These are phyloP conservation scores for Hansenula lynferdii DNA, from an alignment of 1,139 yeast genomes.

Conservation along the genomic window DNA sequence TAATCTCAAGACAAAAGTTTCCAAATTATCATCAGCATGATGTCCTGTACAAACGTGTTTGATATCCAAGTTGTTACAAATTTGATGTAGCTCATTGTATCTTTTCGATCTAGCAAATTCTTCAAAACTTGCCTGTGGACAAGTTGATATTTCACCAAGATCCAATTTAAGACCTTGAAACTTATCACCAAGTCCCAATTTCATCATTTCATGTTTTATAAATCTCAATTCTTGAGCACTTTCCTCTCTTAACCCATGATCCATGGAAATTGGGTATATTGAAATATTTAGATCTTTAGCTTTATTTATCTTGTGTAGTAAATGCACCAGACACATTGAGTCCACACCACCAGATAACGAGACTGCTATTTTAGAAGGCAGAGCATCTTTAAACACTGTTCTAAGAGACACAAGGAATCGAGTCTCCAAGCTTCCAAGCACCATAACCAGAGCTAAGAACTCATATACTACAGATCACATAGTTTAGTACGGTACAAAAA, in stretches of 20 bases:
- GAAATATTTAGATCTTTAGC: slow-evolving; percentile 24
- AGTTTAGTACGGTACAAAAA: too few relatives aligned
- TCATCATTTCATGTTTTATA: slow-evolving; percentile 10
- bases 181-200: slow-evolving; percentile 10
- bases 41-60: slow-evolving; percentile 54
- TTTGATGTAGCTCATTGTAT: slow-evolving; percentile 35
- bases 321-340: slow-evolving; percentile 61
- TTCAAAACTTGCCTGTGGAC: slow-evolving; percentile 36
- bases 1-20: slow-evolving; percentile 59
- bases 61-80: slow-evolving; percentile 30
- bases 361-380: slow-evolving; percentile 20
- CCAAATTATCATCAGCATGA: slow-evolving; percentile 67
- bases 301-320: slow-evolving; percentile 32
- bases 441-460: background rate
- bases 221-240: slow-evolving; percentile 37
- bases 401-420: background rate
- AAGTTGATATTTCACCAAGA: background rate
- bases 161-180: background rate
- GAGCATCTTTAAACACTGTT: slow-evolving; percentile 1
- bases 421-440: background rate
- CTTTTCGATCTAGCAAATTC: slow-evolving; percentile 53
- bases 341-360: slow-evolving; percentile 85
- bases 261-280: slow-evolving; percentile 50
- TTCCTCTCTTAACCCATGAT: slow-evolving; percentile 47
- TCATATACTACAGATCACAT: too few relatives aligned